phyloP scores from a whole-genome alignment of 352 stramenopile species.

The Elongisporangium prolatum region DNA sequence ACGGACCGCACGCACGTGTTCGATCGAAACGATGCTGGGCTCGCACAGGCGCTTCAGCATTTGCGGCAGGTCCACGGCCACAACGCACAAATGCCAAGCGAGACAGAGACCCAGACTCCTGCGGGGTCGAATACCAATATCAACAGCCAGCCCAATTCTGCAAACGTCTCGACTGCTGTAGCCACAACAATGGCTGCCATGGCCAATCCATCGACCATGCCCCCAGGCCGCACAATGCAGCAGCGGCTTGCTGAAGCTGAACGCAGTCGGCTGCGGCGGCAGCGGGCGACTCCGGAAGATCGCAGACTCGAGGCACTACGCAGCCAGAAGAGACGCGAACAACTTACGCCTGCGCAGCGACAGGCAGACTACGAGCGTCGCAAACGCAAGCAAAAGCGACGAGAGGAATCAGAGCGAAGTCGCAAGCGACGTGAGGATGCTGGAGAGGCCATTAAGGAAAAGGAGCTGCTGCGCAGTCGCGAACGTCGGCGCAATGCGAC shows the following conservation, averaged over 20 bases:
- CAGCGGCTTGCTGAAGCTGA: conserved; percentile 47
- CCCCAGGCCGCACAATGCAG: conserved; percentile 2
- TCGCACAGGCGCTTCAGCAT: conserved; percentile 56
- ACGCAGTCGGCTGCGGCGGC: conserved; percentile 45
- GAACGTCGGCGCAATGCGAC: conserved; percentile 58
- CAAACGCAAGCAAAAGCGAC: conserved; percentile 44
- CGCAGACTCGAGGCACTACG: conserved; percentile 45
- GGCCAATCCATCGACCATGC: no score
- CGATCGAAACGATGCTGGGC: conserved; percentile 53
- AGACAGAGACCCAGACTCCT: not conserved
- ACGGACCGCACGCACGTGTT: conserved; percentile 63
- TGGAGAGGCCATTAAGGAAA: conserved; percentile 31
- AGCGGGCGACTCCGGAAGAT: conserved; percentile 39
- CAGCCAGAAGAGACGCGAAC: conserved; percentile 55
- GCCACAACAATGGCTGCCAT: no score
- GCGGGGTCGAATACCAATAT: not conserved
- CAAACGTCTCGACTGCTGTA: no score
- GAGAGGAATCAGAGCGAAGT: conserved; percentile 44
- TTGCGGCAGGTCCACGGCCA: conserved; percentile 46
- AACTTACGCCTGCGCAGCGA: conserved; percentile 53
- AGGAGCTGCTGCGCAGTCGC: conserved; percentile 54
- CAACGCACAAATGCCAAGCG: not conserved
- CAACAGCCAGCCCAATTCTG: not conserved
- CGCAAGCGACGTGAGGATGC: conserved; percentile 43
- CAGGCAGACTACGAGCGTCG: conserved; percentile 64